Evolutionary conservation across 331 rosid genomes (phyloP), one percentile per base, ranked within the genome.

Genomic region (Stylosanthes scabra): DNA sequence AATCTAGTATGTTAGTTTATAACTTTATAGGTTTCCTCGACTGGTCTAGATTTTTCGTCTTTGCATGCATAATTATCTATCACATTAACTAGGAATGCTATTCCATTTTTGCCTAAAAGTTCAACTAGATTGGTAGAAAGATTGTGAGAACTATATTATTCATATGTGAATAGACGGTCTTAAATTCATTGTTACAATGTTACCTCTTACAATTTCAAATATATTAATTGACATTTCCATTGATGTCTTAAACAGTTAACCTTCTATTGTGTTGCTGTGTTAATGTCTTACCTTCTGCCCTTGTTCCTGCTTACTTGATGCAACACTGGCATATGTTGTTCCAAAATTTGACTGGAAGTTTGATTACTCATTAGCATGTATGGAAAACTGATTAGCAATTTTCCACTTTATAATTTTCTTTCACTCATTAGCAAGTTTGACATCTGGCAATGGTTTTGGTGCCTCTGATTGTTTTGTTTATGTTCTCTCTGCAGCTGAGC

Each of bases 401-500:
- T 78, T 25, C 37, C 11, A 14, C 41, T 11, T 5, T 10, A 50
- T 29, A 16, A 0, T 63, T 56, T 11, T 71, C 54, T 41, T 70
- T 59, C 77, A 14, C 29, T 65, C 66, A n/a, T n/a, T n/a, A n/a
- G n/a, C n/a, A n/a, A n/a, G n/a, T n/a, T n/a, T 49, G 69, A 31
- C 39, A 39, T 39, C 13, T 57, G 37, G 37, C 40, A 68, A 62
- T 57, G 67, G 47, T 66, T 82, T 67, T 66, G 39, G 82, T 60
- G 51, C 64, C 52, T 37, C 29, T 9, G 14, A 9, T 14, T 29
- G 52, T 46, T 78, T 78, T 50, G 59, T 49, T 68, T 63, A 61
- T 66, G 61, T 49, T 49, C 44, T 55, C 52, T 74, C 4, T 63
- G 86, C 84, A 88, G 96, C 78, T 88, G 71, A 83, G 84, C 27